Evolutionary conservation across 768 basidiomycete genomes (phyloP).

Genomic region (Rhizopogon vulgaris): DNA sequence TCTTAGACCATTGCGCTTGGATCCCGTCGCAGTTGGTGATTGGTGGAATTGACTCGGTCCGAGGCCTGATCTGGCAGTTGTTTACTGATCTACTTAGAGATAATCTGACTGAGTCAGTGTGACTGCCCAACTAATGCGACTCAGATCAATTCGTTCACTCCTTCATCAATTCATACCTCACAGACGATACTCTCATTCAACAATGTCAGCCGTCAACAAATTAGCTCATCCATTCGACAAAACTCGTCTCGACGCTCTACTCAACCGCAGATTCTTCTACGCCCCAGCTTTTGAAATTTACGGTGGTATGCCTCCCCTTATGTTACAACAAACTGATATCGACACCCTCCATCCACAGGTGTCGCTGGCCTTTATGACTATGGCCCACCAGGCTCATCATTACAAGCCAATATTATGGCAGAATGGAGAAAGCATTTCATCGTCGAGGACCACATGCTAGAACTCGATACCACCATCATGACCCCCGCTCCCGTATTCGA

Average conservation of each 20-base stretch:
- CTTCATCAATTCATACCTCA: background rate
- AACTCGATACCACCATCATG: conserved; percentile 97
- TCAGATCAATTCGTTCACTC: conserved; percentile 16
- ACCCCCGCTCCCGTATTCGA: conserved; percentile 93
- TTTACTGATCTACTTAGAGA: conserved; percentile 3
- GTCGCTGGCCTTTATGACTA: conserved; percentile 98
- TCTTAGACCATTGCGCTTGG: too few species aligned
- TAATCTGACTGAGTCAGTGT: conserved; percentile 7
- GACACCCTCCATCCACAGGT: conserved; percentile 40
- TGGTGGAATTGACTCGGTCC: too few species aligned
- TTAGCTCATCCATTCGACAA: conserved; percentile 86
- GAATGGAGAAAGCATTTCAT: conserved; percentile 99
- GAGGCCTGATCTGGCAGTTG: background rate
- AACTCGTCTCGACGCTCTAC: conserved; percentile 71
- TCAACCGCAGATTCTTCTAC: conserved; percentile 93
- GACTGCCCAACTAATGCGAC: conserved; percentile 15
- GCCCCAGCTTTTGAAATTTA: conserved; percentile 99
- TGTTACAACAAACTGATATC: background rate
- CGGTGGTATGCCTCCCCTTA: conserved; percentile 58
- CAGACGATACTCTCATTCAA: conserved; percentile 12
- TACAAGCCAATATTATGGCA: conserved; percentile 94
- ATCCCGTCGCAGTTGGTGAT: too few species aligned
- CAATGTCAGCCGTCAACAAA: conserved; percentile 58
- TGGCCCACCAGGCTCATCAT: conserved; percentile 90
- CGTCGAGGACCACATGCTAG: conserved; percentile 96